Evolutionary conservation across 78 protist genomes (phyloP).

Genomic region (Dictyostelium intermedium): DNA sequence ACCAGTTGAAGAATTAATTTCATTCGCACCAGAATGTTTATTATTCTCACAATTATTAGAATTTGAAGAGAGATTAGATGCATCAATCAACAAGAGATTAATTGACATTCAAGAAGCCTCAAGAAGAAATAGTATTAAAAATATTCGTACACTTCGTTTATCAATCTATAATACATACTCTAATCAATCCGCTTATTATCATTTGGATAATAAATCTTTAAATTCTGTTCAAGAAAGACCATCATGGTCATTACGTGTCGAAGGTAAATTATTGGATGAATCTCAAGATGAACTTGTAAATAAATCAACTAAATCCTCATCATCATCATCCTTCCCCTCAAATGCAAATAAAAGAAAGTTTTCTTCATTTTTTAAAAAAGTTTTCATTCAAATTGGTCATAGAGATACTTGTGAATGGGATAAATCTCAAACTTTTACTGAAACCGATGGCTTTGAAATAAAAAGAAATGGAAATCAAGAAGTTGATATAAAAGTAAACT

Average conservation of each 20-base stretch:
- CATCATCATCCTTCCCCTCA: neutral
- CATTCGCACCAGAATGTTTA: slow-evolving; percentile 52
- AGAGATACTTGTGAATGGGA: slow-evolving; percentile 79
- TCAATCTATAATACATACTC: slow-evolving; percentile 57
- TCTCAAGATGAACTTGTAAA: neutral
- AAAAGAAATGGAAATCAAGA: slow-evolving; percentile 77
- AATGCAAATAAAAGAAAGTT: slow-evolving; percentile 12
- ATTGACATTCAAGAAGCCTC: slow-evolving; percentile 56
- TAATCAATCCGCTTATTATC: slow-evolving; percentile 54
- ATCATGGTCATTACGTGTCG: slow-evolving; percentile 67
- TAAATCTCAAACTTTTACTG: slow-evolving; percentile 48
- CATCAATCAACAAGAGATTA: slow-evolving; percentile 31
- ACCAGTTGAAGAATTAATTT: slow-evolving; percentile 41
- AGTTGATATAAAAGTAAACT: slow-evolving; percentile 46
- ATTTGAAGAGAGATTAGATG: slow-evolving; percentile 66
- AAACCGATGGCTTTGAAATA: slow-evolving; percentile 76
- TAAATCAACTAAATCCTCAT: neutral
- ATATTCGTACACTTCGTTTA: slow-evolving; percentile 32
- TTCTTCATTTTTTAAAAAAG: slow-evolving; percentile 62
- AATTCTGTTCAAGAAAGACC: slow-evolving; percentile 27
- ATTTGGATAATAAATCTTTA: slow-evolving; percentile 59
- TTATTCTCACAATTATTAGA: slow-evolving; percentile 47
- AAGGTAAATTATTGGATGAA: slow-evolving; percentile 50
- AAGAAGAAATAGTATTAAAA: neutral
- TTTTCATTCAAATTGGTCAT: slow-evolving; percentile 72